These are phyloP conservation scores for Podospora bellae-mahoneyi DNA, from an alignment of 495 filamentous ascomycete species.

Conservation along the genomic window DNA sequence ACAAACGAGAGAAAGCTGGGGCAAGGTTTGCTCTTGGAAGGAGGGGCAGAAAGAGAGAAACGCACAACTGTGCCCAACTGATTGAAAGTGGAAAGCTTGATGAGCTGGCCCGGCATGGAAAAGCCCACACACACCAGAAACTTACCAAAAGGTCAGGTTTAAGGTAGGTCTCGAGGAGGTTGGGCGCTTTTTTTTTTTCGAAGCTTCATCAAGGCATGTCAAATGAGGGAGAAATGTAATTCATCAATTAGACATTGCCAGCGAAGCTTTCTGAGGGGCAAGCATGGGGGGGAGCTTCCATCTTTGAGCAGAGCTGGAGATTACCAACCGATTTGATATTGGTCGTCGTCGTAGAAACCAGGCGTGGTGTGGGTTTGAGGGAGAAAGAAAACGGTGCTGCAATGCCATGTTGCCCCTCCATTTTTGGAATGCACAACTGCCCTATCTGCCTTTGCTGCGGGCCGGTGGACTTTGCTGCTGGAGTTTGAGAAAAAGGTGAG, in stretches of 20 bases:
- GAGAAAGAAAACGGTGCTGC: neutral
- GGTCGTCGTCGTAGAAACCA: neutral
- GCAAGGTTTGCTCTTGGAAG: neutral
- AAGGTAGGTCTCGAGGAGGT: neutral
- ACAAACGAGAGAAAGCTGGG: neutral
- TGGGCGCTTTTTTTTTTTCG: neutral
- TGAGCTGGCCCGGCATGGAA: neutral
- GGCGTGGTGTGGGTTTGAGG: neutral
- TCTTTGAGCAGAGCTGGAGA: neutral
- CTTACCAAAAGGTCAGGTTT: neutral
- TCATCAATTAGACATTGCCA: neutral
- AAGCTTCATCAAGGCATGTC: neutral
- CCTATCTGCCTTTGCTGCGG: neutral
- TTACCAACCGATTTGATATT: neutral
- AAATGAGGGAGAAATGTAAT: neutral
- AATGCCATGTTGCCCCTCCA: neutral
- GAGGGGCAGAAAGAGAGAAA: neutral
- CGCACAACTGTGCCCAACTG: neutral
- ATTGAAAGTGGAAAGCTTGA: neutral
- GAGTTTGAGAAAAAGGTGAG: neutral
- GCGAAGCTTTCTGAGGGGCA: neutral
- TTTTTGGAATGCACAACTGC: neutral
- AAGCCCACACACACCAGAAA: neutral
- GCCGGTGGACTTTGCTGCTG: neutral
- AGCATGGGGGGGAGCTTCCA: too few relatives aligned